Base-by-base conservation (phyloP, 2,329 filamentous ascomycete genomes). In the Aspergillus luchuensis region DNA sequence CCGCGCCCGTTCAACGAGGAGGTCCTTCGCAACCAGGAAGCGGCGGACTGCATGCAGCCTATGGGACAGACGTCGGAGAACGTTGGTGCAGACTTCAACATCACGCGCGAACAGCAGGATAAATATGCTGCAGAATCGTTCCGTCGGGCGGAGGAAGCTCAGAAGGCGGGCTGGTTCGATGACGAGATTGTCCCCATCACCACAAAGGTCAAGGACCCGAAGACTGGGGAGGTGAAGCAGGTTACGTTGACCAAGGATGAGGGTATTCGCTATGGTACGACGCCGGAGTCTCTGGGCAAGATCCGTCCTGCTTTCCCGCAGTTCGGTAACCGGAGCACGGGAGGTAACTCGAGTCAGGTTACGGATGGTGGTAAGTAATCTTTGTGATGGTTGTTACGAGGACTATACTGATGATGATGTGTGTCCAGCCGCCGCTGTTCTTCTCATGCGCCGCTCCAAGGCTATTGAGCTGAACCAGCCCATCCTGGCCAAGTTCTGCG, bases 21-120 rank as follows among this genome's bases (percentile, higher is more conserved):
- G 64, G 87, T 98, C 62, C 80, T 91, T 68, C 80, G 84, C 71
- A 90, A 85, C 79, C 89, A 92, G 74, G 91, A 97, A 74, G 86
- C 92, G 0, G 78, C 78, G 50, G 94, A 98, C 80, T 95, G 92
- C 83, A 87, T 94, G 87, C 87, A 92, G 84, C 91, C 94, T 67
- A 99, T 99, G 95, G 95, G 95, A 21, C 96, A 96, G 86, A 99
- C 95, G 2, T 94, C 90, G 61, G 95, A 99, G 82, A 98, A 98
- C 74, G 92, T 99, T 28, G 92, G 89, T 69, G 87, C 87, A 52
- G 95, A 98, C 80, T 98, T 98, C 77, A 86, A 89, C 73, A 89
- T 99, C 74, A 80, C 86, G 2, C 87, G 95, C 63, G 88, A 93
- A 74, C 80, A 81, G 74, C 91, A 98, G 80, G 95, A 99, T 78